Conservation (phyloP, 106 monocot species). For the Dactylorhiza incarnata region DNA sequence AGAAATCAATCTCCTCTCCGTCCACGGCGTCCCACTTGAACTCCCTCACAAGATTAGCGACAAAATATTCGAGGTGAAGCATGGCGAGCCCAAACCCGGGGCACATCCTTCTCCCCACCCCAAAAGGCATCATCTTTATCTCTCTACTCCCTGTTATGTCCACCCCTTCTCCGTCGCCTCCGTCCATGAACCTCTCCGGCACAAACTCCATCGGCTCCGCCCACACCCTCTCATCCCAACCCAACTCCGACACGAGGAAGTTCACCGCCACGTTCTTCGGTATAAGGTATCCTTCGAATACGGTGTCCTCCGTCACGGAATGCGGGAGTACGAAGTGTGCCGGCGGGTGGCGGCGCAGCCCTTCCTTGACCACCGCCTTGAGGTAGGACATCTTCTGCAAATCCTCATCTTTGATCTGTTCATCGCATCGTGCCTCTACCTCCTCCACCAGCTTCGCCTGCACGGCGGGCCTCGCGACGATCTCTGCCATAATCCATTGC, state of each 20-base stretch:
- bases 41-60: too few relatives aligned
- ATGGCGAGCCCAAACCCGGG: too few relatives aligned
- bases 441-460: slow-evolving; percentile 30
- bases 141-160: slow-evolving; percentile 31
- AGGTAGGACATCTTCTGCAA: slow-evolving; percentile 20
- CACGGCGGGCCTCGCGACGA: slow-evolving; percentile 11
- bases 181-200: slow-evolving; percentile 28
- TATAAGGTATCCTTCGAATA: slow-evolving; percentile 20
- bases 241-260: slow-evolving; percentile 26
- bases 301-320: slow-evolving; percentile 10
- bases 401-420: slow-evolving; percentile 13
- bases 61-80: too few relatives aligned
- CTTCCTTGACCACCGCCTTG: slow-evolving; percentile 24
- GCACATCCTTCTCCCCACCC: too few relatives aligned
- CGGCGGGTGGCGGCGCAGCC: slow-evolving; percentile 24
- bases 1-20: too few relatives aligned
- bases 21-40: too few relatives aligned
- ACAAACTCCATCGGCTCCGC: slow-evolving; percentile 29
- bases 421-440: not conserved
- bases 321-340: slow-evolving; percentile 22
- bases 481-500: slow-evolving; percentile 44
- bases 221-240: slow-evolving; percentile 32
- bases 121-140: slow-evolving; percentile 30
- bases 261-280: slow-evolving; percentile 24
- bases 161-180: slow-evolving; percentile 17